Base-by-base conservation (phyloP, 2,329 filamentous ascomycete genomes). In the Cladophialophora psammophila region DNA sequence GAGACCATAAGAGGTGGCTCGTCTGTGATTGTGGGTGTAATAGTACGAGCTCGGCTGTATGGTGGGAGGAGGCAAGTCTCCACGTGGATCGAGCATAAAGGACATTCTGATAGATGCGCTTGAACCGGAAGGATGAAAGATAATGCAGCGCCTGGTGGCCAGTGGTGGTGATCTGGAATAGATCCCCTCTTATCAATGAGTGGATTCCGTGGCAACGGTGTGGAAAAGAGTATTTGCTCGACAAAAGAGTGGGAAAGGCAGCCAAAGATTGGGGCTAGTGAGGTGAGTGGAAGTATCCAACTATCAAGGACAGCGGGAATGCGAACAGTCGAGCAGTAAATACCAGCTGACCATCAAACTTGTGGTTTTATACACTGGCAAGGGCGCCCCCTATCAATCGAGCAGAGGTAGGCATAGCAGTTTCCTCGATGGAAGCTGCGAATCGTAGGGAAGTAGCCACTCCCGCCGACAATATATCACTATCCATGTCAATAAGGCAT, bases 11-110 rank as follows among this genome's bases (percentile, higher is more conserved):
- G 65, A 61, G 13, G 26, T 59, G 15, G 32, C 57, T 42, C 68
- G 63, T 9, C 42, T 58, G 36, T 67, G 59, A 7, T 34, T 13
- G 56, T 58, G 35, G 13, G 12, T 31, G 40, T 48, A 42, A 53
- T 68, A 68, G 65, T 68, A 70, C 15, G 68, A 70, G 61, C 54
- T 66, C 26, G 61, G 68, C 15, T 67, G 62, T 42, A 70, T 67
- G 9, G 50, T 66, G 5, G 68, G 55, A 60, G 57, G 65, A 54
- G 65, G 65, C 18, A 70, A 53, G 54, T 70, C 57, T 36, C 68
- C 60, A 18, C 68, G 65, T 31, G 68, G 68, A 52, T 70, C 63
- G 12, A 63, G 35, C 15, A 34, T 57, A 50, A 66, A 63, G n/a
- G 63, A 42, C 66, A 69, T 69, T 42, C 26, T 56, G 50, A 12